Evolutionary conservation across 2,329 filamentous ascomycete genomes (phyloP), one percentile per base, ranked within the genome.

Genomic region (Epichloe festucae): DNA sequence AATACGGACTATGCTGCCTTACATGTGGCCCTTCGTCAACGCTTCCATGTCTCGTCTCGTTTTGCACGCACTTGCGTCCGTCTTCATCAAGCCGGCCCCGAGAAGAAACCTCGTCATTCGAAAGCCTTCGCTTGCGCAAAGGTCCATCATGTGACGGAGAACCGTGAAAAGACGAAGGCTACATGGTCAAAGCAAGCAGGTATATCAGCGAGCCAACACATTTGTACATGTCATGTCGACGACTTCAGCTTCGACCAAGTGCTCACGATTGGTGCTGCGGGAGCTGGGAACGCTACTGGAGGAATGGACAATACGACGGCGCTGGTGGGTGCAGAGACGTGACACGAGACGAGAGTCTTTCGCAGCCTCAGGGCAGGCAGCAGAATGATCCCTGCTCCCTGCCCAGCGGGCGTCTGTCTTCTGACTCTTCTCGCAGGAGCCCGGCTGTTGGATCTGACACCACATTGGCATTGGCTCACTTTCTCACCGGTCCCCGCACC

Each of bases 401-500:
- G 45, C 11, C 14, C 7, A 35, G 34, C 34, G 45, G 34, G 34
- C 34, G 17, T 38, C 34, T 46, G 31, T 39, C 40, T 19, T 19
- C 19, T 17, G 17, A 17, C 17, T 19, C 19, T 19, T 51, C 41
- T 38, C 45, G 36, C 44, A 45, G 52, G 19, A 40, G 49, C 45
- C 40, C 23, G 6, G 23, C 23, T 27, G 36, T 49, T 38, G 15
- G 27, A 44, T 31, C 51, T 35, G 19, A 44, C 11, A 21, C 11
- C 17, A 23, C 15, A 23, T 46, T 52, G 46, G 46, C 44, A 57
- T 56, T 59, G 54, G 54, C 48, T 51, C 45, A 40, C 46, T 31
- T 41, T 35, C 49, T 59, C 58, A 60, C 59, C 59, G 59, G 57
- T 59, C 57, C 56, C 58, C 58, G 52, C 57, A 53, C 40, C 41